Evolutionary conservation across 805 yeast species (phyloP).

Genomic region (Lipomyces lipofer): DNA sequence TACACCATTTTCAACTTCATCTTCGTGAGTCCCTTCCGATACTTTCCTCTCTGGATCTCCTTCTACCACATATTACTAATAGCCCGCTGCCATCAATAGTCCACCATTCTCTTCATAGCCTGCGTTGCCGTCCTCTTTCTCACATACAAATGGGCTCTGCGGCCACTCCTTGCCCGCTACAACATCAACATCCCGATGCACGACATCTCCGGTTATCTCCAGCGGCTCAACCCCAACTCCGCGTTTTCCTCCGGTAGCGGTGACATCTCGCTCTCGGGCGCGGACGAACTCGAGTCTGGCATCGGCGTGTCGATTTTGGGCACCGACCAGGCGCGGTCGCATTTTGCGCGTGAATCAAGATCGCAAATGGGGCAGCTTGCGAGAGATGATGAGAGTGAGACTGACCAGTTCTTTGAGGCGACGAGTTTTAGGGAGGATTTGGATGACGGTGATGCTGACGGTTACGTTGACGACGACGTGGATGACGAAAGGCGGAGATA

Average conservation of each 20-base stretch:
- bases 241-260: neutral
- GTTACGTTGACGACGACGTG: too few species aligned
- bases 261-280: neutral
- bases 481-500: too few species aligned
- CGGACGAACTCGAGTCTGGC: constrained; percentile 19
- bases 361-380: too few species aligned
- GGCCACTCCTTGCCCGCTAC: constrained; percentile 24
- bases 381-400: constrained; percentile 7
- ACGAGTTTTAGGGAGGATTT: neutral
- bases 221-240: neutral
- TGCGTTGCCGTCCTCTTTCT: constrained; percentile 12
- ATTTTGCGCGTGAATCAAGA: constrained; percentile 16
- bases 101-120: constrained; percentile 1
- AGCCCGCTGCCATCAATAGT: too few species aligned
- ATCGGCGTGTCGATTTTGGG: constrained; percentile 16
- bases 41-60: too few species aligned
- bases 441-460: too few species aligned
- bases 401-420: constrained; percentile 8
- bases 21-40: too few species aligned
- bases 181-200: constrained; percentile 24
- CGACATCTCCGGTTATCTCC: constrained; percentile 19
- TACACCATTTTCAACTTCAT: too few species aligned
- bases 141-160: constrained; percentile 28
- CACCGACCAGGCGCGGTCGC: too few species aligned
- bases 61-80: too few species aligned